A percentile compares a stretch with the other conserved stretches of the same genome.
Evolutionary conservation across 371 early-diverging fungal species (phyloP).

Genomic region (Rhizopus arrhizus): DNA sequence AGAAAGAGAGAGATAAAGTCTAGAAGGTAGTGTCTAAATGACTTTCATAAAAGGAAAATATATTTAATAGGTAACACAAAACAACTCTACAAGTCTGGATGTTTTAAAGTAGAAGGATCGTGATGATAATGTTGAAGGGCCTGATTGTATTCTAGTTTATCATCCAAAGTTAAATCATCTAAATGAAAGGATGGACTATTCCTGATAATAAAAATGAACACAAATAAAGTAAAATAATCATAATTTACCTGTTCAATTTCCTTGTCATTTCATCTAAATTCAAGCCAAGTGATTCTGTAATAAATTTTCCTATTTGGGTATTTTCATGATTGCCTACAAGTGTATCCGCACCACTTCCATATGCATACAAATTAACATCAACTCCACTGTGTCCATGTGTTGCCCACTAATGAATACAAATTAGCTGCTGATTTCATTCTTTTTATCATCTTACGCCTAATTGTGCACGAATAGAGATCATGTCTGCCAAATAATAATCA

Average conservation of each 20-base stretch:
- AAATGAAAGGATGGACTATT: constrained; percentile 34
- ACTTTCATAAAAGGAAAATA: neutral
- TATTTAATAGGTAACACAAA: too few species aligned
- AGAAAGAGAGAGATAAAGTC: too few species aligned
- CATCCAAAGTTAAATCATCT: constrained; percentile 24
- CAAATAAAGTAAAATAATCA: neutral
- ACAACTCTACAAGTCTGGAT: neutral
- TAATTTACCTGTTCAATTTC: constrained; percentile 48
- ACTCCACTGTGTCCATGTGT: constrained; percentile 93
- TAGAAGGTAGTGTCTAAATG: neutral
- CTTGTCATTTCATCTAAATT: constrained; percentile 66
- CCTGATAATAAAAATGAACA: constrained; percentile 6
- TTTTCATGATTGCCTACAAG: constrained; percentile 80
- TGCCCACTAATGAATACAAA: constrained; percentile 63
- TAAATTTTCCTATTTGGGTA: constrained; percentile 82
- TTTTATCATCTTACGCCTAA: constrained; percentile 56
- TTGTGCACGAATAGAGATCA: constrained; percentile 72
- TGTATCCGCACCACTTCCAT: constrained; percentile 52
- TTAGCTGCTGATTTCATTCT: neutral
- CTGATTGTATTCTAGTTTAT: constrained; percentile 37
- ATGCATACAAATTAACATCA: constrained; percentile 92
- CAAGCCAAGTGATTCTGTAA: constrained; percentile 65
- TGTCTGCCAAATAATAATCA: constrained; percentile 63
- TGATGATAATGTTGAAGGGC: constrained; percentile 42
- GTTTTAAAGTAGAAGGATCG: neutral